Base-by-base conservation (phyloP, 768 basidiomycete species). In the Suillus americanus region DNA sequence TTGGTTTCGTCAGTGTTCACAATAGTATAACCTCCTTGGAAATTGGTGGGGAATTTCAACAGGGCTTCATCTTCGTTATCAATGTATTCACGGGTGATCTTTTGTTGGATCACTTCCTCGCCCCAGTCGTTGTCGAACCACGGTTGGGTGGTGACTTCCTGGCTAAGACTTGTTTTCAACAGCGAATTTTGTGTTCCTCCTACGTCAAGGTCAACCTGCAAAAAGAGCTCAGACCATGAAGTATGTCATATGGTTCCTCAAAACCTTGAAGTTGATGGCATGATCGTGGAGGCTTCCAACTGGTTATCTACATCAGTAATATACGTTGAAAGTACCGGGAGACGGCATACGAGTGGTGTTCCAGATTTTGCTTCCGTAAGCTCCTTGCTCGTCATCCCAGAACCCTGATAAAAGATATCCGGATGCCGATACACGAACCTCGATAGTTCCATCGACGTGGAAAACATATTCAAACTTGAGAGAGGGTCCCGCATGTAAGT, bases 221-320 rank as follows among this genome's bases (percentile, higher is more conserved):
- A 65, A 51, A 61, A 16, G 57, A 62, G 67, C 4, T 66, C n/a
- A 56, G 41, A 25, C 8, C 20, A 53, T 12, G 25, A 23, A 60
- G 25, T 23, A 6, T n/a, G 28, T 25, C 35, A 62, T 41, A 53
- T 40, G 35, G 57, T 50, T 18, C 41, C 65, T 9, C 4, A 30
- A 51, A 28, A 80, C 83, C 74, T 85, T 86, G 76, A 80, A 86
- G 71, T 87, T 88, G 71, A 90, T 85, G 48, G 89, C 82, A 68
- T 89, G 88, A 70, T 90, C 88, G 65, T 89, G 88, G 18, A 89
- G 73, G 43, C 82, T 86, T n/a, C 88, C 88, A 85, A 88, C 85
- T 86, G 38, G 40, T 28, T 20, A 41, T 35, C n/a, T 30, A 53
- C 18, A 20, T 51, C 18, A 45, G 63, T 14, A 62, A 45, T 25